Percentiles rank a stretch among this genome's conserved stretches.
These are phyloP conservation scores for Aeminium ludgeri DNA, from an alignment of 495 filamentous ascomycete species.

Conservation along the genomic window DNA sequence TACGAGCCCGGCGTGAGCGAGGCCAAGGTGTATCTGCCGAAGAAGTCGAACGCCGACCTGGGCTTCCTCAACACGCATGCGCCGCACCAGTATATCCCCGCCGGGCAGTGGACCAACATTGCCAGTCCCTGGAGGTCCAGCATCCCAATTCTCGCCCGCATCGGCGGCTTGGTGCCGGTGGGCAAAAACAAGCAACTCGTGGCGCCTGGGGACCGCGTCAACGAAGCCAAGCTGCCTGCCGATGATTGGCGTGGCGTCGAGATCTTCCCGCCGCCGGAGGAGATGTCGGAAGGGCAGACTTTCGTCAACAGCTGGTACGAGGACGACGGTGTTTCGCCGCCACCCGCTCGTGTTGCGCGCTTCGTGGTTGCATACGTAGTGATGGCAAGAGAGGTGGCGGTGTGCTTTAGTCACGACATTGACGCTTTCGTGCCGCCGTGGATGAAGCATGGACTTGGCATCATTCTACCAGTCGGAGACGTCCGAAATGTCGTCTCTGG, in stretches of 20 bases:
- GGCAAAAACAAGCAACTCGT: conserved; percentile 41
- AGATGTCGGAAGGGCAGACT: conserved; percentile 17
- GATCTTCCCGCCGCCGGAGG: conserved; percentile 40
- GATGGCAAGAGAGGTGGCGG: conserved; percentile 12
- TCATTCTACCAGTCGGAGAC: conserved; percentile 22
- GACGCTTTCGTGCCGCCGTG: conserved; percentile 17
- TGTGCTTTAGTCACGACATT: conserved; percentile 8
- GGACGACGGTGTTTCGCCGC: conserved; percentile 42
- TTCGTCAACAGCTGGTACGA: conserved; percentile 41
- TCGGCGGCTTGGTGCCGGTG: conserved; percentile 41
- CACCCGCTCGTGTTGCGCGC: conserved; percentile 5
- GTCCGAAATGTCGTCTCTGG: conserved; percentile 7
- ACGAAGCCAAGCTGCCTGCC: conserved; percentile 36
- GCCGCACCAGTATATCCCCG: conserved; percentile 39
- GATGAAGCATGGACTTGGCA: conserved; percentile 13
- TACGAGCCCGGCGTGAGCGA: conserved; percentile 38
- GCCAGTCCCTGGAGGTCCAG: conserved; percentile 39
- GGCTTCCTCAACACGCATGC: conserved; percentile 47
- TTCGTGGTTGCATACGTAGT: conserved; percentile 17
- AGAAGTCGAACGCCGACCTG: conserved; percentile 26
- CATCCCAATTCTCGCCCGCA: conserved; percentile 44
- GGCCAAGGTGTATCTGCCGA: conserved; percentile 45
- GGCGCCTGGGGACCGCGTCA: conserved; percentile 36
- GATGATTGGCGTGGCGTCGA: conserved; percentile 48
- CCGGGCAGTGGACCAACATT: conserved; percentile 46